Conservation (phyloP, 1,139 yeast genomes). For the Saccharomycopsis crataegensis region DNA sequence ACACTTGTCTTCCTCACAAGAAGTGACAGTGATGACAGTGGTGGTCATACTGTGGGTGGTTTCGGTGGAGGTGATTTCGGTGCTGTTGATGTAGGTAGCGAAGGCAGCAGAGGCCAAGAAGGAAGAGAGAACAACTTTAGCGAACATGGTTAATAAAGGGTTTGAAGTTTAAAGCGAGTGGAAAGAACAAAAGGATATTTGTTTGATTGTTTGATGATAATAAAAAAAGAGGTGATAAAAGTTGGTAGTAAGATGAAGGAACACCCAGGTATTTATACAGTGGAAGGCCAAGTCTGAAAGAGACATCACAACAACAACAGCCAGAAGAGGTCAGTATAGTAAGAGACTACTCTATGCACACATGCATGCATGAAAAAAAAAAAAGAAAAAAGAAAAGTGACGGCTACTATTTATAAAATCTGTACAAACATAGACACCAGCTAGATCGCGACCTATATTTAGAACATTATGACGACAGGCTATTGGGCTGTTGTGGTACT, state of each 20-base stretch:
- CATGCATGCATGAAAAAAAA: too few species aligned
- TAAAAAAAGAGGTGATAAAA: not conserved
- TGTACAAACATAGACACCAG: too few species aligned
- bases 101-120: slow-evolving; percentile 8
- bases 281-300: not conserved
- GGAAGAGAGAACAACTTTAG: slow-evolving; percentile 4
- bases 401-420: too few species aligned
- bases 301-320: not conserved
- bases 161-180: not conserved
- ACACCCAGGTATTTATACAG: not conserved
- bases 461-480: too few species aligned
- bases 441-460: too few species aligned
- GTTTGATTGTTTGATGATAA: not conserved
- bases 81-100: slow-evolving; percentile 24
- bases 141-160: slow-evolving; percentile 3
- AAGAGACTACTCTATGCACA: too few species aligned
- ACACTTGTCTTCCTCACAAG: slow-evolving; percentile 32
- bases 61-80: not conserved
- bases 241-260: not conserved
- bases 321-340: too few species aligned
- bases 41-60: not conserved
- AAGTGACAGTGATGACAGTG: slow-evolving; percentile 10
- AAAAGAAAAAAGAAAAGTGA: too few species aligned
- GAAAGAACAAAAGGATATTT: not conserved
- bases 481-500: too few species aligned